A percentile compares a stretch with the other conserved stretches of the same genome.
phyloP scores from a whole-genome alignment of 1,284 basidiomycete genomes.

The Pascua guehoae region DNA sequence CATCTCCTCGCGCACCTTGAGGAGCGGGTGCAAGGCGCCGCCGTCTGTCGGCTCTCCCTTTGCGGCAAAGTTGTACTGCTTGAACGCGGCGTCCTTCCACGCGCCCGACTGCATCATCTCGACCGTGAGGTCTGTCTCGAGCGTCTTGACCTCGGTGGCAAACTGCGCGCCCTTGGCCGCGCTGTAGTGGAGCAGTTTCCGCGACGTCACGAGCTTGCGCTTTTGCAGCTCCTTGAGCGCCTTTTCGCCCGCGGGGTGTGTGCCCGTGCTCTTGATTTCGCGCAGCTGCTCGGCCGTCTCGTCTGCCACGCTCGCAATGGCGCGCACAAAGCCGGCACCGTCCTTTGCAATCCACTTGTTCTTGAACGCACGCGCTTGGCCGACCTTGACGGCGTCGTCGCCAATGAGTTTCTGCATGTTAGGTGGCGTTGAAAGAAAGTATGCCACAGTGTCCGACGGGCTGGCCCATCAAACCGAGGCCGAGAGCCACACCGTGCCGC shows the following conservation, averaged over 20 bases:
- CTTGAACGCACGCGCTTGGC: conserved; percentile 94
- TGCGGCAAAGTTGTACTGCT: conserved; percentile 99
- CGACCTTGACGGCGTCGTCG: conserved; percentile 76
- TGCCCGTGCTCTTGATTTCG: conserved; percentile 65
- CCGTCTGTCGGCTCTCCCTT: conserved; percentile 83
- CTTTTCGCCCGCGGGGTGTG: conserved; percentile 58
- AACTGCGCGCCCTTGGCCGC: conserved; percentile 83
- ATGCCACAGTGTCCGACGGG: too few species aligned
- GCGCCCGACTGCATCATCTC: conserved; percentile 87
- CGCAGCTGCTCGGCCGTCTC: conserved; percentile 69
- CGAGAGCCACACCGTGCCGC: too few species aligned
- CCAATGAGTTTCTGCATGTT: conserved; percentile 62
- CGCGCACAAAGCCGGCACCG: conserved; percentile 77
- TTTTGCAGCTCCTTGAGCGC: conserved; percentile 83
- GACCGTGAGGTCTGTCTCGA: conserved; percentile 94
- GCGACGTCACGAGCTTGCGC: conserved; percentile 69
- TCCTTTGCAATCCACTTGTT: conserved; percentile 96
- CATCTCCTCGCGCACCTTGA: conserved; percentile 98
- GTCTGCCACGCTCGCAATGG: conserved; percentile 64
- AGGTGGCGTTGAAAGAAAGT: not conserved
- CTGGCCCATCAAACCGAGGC: too few species aligned
- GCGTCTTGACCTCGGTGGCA: conserved; percentile 88
- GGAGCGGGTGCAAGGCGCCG: conserved; percentile 89
- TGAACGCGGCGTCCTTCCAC: conserved; percentile 89
- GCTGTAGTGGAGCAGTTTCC: conserved; percentile 93